Conservation (phyloP, 2,329 filamentous ascomycete genomes). For the Diaporthe capsici region DNA sequence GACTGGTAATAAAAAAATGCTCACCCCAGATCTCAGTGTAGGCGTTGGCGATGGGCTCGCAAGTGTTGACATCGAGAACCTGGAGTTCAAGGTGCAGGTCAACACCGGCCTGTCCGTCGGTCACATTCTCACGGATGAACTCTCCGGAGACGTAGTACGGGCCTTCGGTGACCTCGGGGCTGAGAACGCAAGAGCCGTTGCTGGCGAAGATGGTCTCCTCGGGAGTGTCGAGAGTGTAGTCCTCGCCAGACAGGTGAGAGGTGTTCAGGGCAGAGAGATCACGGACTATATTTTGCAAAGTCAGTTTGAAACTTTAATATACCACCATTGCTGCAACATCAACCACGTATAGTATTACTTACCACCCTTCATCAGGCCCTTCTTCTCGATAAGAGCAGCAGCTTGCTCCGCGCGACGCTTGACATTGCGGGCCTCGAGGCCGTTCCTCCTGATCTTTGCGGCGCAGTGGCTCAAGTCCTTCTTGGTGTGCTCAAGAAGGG, state of each 20-base stretch:
- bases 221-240: slow-evolving; percentile 52
- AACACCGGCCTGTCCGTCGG: slow-evolving; percentile 60
- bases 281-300: slow-evolving; percentile 49
- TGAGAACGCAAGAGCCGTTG: slow-evolving; percentile 63
- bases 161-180: slow-evolving; percentile 67
- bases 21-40: slow-evolving; percentile 63
- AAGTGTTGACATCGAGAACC: slow-evolving; percentile 63
- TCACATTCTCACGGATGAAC: slow-evolving; percentile 59
- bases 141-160: slow-evolving; percentile 67
- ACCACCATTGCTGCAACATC: neutral
- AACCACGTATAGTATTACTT: neutral
- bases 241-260: slow-evolving; percentile 54
- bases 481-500: slow-evolving; percentile 52
- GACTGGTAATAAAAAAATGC: neutral
- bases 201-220: slow-evolving; percentile 56
- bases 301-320: slow-evolving; percentile 35
- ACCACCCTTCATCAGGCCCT: slow-evolving; percentile 46
- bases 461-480: slow-evolving; percentile 56
- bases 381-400: slow-evolving; percentile 50
- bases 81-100: slow-evolving; percentile 62
- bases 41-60: slow-evolving; percentile 59
- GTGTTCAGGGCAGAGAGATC: slow-evolving; percentile 52
- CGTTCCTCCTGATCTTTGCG: slow-evolving; percentile 55
- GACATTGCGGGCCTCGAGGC: slow-evolving; percentile 53
- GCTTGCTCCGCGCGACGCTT: slow-evolving; percentile 54